A percentile compares a stretch with the other conserved stretches of the same genome.
phyloP scores from a whole-genome alignment of 257 asterid species.

The Solanum corneliomulleri region DNA sequence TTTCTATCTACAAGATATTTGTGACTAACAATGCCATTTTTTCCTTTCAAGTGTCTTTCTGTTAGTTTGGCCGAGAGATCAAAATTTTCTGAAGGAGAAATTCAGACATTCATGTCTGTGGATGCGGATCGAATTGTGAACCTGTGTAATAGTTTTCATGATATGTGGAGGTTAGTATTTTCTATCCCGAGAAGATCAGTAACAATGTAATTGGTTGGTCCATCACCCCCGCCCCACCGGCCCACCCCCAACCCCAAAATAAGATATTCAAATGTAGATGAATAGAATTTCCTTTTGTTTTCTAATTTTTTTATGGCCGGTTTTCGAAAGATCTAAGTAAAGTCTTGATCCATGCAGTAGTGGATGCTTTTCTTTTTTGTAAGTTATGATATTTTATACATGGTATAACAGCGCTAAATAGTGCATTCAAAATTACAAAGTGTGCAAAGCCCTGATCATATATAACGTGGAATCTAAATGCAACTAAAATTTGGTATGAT shows the following conservation, averaged over 20 bases:
- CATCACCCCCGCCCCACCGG: not conserved
- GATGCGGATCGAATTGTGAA: slow-evolving; percentile 87
- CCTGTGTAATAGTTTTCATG: slow-evolving; percentile 90
- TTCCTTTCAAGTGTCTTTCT: slow-evolving; percentile 54
- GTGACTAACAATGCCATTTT: not conserved
- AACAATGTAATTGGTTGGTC: not conserved
- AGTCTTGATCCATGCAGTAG: not conserved
- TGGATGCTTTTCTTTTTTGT: not conserved
- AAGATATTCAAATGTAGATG: not conserved
- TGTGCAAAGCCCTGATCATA: not conserved
- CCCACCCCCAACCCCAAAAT: not conserved
- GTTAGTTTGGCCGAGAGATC: slow-evolving; percentile 85
- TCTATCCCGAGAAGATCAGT: not conserved
- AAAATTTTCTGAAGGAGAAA: slow-evolving; percentile 92
- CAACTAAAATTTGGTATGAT: not conserved
- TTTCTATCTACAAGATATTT: not conserved
- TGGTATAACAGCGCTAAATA: not conserved
- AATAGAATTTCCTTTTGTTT: not conserved
- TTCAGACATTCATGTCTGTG: slow-evolving; percentile 97
- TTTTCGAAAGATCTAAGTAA: not conserved
- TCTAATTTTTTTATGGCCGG: not conserved
- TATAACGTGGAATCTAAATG: not conserved
- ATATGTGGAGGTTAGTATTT: slow-evolving; percentile 74
- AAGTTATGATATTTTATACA: not conserved
- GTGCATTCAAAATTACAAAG: not conserved